These are phyloP conservation scores for Elongisporangium senticosum DNA, from an alignment of 352 stramenopile species.

Conservation along the genomic window DNA sequence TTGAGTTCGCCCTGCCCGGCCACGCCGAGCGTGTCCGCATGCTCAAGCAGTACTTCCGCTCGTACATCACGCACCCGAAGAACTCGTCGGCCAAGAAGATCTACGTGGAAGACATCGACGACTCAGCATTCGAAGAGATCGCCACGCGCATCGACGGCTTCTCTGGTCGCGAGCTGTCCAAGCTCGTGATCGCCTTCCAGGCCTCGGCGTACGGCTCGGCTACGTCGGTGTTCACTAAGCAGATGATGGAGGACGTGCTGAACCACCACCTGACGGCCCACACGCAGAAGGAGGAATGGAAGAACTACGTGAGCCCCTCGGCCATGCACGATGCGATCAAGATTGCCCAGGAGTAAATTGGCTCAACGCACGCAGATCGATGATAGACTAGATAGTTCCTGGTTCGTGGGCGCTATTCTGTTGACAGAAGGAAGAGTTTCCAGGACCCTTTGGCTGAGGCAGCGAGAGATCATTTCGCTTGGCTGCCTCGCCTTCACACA, in stretches of 20 bases:
- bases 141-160: constrained; percentile 95
- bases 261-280: constrained; percentile 92
- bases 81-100: constrained; percentile 86
- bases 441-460: neutral
- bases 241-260: constrained; percentile 92
- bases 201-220: constrained; percentile 95
- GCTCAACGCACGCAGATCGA: constrained; percentile 6
- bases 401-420: constrained; percentile 76
- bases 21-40: constrained; percentile 94
- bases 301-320: constrained; percentile 63
- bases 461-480: too few relatives aligned
- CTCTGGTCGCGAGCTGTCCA: constrained; percentile 98
- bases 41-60: constrained; percentile 98
- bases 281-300: constrained; percentile 92
- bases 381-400: constrained; percentile 86
- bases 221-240: constrained; percentile 90
- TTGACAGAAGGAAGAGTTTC: constrained; percentile 6
- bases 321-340: constrained; percentile 48
- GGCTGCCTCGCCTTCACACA: neutral
- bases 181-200: constrained; percentile 99
- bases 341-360: constrained; percentile 42
- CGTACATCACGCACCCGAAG: constrained; percentile 92
- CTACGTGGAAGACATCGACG: constrained; percentile 88
- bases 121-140: constrained; percentile 90
- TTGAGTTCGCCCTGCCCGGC: constrained; percentile 94